Conservation (phyloP, 352 stramenopile genomes). For the Elongisporangium anandrum region DNA sequence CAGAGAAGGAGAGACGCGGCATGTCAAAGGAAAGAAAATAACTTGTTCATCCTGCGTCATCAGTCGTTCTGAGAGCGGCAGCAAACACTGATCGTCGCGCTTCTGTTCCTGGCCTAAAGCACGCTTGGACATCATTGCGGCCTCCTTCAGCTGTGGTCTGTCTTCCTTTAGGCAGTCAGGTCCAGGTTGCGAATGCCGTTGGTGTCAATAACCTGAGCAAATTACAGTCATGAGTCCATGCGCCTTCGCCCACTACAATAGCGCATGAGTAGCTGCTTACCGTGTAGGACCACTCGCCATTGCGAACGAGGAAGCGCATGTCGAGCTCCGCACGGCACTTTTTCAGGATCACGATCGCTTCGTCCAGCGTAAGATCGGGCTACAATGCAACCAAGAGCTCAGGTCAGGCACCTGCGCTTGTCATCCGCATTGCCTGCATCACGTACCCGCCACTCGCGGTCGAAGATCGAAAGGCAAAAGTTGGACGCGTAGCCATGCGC, state of each 20-base stretch:
- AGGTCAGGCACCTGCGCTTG: neutral
- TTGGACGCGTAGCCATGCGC: slow-evolving; percentile 80
- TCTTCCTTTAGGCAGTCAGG: neutral
- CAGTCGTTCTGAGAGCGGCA: too few relatives aligned
- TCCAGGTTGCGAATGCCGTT: slow-evolving; percentile 57
- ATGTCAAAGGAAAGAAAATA: neutral
- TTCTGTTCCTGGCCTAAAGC: neutral
- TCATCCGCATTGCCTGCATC: neutral
- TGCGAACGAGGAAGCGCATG: slow-evolving; percentile 83
- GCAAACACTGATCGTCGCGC: neutral
- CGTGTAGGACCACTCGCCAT: slow-evolving; percentile 85
- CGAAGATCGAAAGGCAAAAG: slow-evolving; percentile 87
- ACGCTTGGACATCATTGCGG: neutral
- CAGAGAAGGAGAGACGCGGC: too few relatives aligned
- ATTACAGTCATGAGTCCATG: slow-evolving; percentile 1
- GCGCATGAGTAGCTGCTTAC: slow-evolving; percentile 5
- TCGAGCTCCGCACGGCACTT: slow-evolving; percentile 80
- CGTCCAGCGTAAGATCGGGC: slow-evolving; percentile 75
- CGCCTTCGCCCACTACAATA: too few relatives aligned
- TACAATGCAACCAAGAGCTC: slow-evolving; percentile 8
- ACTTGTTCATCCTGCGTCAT: neutral
- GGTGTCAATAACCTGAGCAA: slow-evolving; percentile 52
- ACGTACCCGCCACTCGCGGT: slow-evolving; percentile 79
- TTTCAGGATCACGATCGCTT: slow-evolving; percentile 68
- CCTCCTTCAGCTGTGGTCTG: neutral